Base-by-base conservation (phyloP, 768 basidiomycete species). In the Boletales sp. region DNA sequence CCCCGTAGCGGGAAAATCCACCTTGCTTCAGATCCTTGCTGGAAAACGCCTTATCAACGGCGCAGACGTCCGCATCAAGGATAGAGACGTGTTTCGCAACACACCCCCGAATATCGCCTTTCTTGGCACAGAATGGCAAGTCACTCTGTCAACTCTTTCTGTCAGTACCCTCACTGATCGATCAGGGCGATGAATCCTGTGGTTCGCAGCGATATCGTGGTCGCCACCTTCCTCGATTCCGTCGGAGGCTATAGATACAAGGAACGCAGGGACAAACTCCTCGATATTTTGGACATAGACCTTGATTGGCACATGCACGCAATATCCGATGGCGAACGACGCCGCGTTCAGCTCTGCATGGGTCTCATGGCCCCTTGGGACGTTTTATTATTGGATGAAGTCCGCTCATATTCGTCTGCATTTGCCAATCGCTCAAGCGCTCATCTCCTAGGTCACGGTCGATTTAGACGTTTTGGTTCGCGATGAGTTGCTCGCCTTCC, bases 311-410 rank as follows among this genome's bases (percentile, higher is more conserved):
- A 83, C 54, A 94, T 95, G 91, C 91, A 95, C 63, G 70, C 84
- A 51, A 94, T 99, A 51, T 95, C 93, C 4, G 97, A 99, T 65
- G 97, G 97, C 42, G 97, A 98, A 70, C 80, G 97, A 45, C 81
- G 97, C 2, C 71, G 87, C 2, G 92, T 98, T 5, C 97, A 99
- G 68, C 83, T 98, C 30, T 91, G 90, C 53, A 93, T 95, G 75
- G 95, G 97, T 3, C 78, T 99, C 30, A 98, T 99, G 95, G 77
- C 77, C 5, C 84, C 88, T 21, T 99, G 93, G 92, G 87, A 97
- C 58, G 80, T 98, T 27, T 72, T 99, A 2, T 75, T 99, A 3
- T 79, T 99, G 15, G 95, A 99, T 62, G 97, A 99, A 76, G 94
- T 94, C 52, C 36, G 50, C 39, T 44, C 17, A 46, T 51, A 44